Base-by-base conservation (phyloP, 345 rosid genomes). In the Aethionema arabicum region DNA sequence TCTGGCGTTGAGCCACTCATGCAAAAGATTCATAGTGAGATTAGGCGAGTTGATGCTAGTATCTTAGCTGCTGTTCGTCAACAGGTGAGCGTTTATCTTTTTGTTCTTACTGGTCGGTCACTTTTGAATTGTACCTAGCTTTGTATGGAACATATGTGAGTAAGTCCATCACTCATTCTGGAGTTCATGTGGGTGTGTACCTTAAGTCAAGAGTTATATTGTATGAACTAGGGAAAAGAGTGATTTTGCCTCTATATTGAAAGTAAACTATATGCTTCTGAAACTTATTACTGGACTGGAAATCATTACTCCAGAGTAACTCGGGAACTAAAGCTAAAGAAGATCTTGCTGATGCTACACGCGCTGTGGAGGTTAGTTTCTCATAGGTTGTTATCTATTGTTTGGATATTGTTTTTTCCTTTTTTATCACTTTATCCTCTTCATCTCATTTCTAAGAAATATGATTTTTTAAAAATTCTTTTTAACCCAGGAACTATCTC, bases 331-430 rank as follows among this genome's bases (percentile, higher is more conserved):
- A 87, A 82, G 97, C 97, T 13, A 90, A 93, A 76, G 97, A 93
- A 82, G 99, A 93, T 80, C 97, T 93, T 78, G 96, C 97, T 73
- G 90, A 95, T 78, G 97, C 97, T 70, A 93, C 95, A n/a, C 78
- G 61, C 69, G 97, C 97, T 77, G 99, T 93, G 52, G 79, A 93
- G 97, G 99, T 87, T 70, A 73, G 86, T 65, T 61, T 50, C 54
- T 75, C 47, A 39, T 32, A 5, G 37, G 9, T 52, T 58, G 49
- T 51, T 50, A 44, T 61, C 42, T 32, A 37, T 6, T 56, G 4
- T 56, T 7, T 48, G 31, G 35, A 8, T 35, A 42, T 41, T 29
- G 42, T 14, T 65, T 41, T 43, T 58, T 35, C 33, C 35, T 59
- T 16, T 7, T 8, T 38, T 33, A 35, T 58, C 38, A 32, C 7